Evolutionary conservation across 192 early-diverging fungal genomes (phyloP).

Genomic region (Thoreauomyces humboldtii): DNA sequence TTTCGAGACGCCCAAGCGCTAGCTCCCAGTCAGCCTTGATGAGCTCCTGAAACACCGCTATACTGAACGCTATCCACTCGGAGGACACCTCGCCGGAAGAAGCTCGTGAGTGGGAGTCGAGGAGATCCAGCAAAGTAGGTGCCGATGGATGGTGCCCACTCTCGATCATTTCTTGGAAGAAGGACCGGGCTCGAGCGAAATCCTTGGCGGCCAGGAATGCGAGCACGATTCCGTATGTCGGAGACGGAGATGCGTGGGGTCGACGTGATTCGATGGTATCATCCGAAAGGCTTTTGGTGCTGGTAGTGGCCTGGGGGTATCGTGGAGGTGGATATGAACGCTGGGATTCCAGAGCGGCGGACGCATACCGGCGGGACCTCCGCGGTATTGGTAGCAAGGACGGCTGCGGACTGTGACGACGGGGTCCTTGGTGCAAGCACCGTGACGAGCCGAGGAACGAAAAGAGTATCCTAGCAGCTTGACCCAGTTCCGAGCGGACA

Average conservation of each 20-base stretch:
- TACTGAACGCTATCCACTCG: neutral
- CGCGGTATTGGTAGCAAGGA: neutral
- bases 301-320: neutral
- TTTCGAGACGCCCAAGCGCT: neutral
- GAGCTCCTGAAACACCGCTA: neutral
- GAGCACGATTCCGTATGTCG: neutral
- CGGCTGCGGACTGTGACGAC: neutral
- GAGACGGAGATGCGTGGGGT: no score
- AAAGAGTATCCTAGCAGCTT: conserved; percentile 1
- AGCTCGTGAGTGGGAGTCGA: neutral
- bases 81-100: no score
- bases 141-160: neutral
- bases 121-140: neutral
- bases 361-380: neutral
- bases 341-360: neutral
- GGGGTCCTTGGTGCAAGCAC: no score
- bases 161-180: neutral
- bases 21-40: neutral
- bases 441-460: neutral
- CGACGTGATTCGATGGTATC: neutral
- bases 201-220: neutral
- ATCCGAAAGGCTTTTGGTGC: neutral
- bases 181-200: neutral
- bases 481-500: no score
- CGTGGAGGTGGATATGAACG: neutral